Base-by-base conservation (phyloP, 805 yeast species). In the Debaryomyces prosopidis region DNA sequence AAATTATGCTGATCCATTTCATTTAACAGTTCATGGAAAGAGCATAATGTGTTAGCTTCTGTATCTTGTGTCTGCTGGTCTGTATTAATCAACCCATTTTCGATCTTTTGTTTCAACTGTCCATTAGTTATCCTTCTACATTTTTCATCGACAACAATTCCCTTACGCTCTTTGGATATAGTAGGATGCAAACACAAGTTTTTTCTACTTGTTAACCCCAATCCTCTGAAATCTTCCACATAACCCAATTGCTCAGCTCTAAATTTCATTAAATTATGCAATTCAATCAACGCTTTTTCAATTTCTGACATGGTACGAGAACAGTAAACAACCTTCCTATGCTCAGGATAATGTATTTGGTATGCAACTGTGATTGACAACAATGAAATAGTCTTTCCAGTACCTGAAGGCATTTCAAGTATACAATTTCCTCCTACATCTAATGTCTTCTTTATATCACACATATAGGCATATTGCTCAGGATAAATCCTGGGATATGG, bases 241-340 rank as follows among this genome's bases (percentile, higher is more conserved):
- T 77, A 82, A 0, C 98, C 98, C 40, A 94, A 73, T 59, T 89
- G 96, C 40, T 81, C 75, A 2, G 90, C 68, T 53, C 99, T 77
- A 61, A 79, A 94, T 44, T 82, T 88, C 98, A 94, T 94, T 57
- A 94, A 75, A 45, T 81, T 82, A 50, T 87, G 84, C 72, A 94
- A 75, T 71, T 94, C 99, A 6, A 92, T 89, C 60, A 94, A 71
- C 0, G 99, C 97, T 68, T 94, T 94, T 69, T 94, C 99, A 63
- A 94, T 94, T 70, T 94, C 99, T 9, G 97, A 89, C 98, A 94
- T 94, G 28, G 99, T 94, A 77, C 99, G 98, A 4, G 99, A 94
- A 66, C 99, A 94, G 68, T 94, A 94, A 5, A 94, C 89, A 53
- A 94, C 84, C 74, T 92, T 94, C 14, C 96, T 71, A 60, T 89